Evolutionary conservation across 768 basidiomycete genomes (phyloP), one percentile per base, ranked within the genome.

Genomic region (Agaricus sinodeliciosus): DNA sequence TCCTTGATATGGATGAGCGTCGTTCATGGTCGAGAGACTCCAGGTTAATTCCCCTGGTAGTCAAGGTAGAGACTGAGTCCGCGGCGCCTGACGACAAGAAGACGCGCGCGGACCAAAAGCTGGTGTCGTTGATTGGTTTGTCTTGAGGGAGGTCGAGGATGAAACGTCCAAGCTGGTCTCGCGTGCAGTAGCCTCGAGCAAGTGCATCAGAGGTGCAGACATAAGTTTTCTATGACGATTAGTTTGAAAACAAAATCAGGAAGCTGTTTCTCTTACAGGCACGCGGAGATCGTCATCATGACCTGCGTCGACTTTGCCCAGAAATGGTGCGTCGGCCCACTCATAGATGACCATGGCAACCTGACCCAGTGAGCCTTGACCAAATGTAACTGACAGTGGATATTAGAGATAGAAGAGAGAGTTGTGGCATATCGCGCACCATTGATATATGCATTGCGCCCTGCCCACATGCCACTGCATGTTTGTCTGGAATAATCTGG

Each of bases 381-480:
- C 82, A 70, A 97, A 98, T 3, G 84, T 83, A 55, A 95, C 85
- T 87, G 55, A 18, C 51, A 43, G 25, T 26, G 47, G 49, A 27
- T 34, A 48, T 43, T 26, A 41, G 49, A 45, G 31, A 11, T 31
- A 18, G 43, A 18, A n/a, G 5, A 7, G 4, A 19, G 13, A 40
- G 22, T 4, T 35, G 36, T 18, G 13, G 11, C 25, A n/a, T 43
- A 51, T 45, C n/a, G 52, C 51, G 68, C 72, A 90, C 89, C 86
- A 66, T 91, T 90, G 60, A 96, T 93, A 69, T 81, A 86, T 27
- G 94, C 87, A 39, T 81, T 75, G 45, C 75, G 64, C 36, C 82
- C 81, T 25, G 81, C 88, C 84, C 90, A 98, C 91, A 98, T 95
- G 49, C 94, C 94, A 56, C 88, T 91, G 70, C 94, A 98, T 66